A percentile compares a stretch with the other conserved stretches of the same genome.
Evolutionary conservation across 257 asterid species (phyloP).

Genomic region (Ehretia macrophylla): DNA sequence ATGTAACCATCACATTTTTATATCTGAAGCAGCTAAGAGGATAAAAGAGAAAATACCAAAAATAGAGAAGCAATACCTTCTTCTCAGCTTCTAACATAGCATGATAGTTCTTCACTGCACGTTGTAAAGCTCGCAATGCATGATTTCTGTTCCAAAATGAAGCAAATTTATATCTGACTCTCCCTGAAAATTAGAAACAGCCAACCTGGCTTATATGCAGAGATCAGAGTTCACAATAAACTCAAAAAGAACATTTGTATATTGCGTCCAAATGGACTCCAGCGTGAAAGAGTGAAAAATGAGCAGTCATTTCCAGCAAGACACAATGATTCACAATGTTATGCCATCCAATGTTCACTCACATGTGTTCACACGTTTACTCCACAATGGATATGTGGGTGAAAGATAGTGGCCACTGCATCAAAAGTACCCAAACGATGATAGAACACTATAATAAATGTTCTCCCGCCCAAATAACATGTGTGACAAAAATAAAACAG

Average conservation of each 20-base stretch:
- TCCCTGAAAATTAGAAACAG: slow-evolving; percentile 52
- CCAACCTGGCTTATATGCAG: slow-evolving; percentile 6
- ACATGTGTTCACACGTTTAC: no score
- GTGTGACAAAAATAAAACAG: no score
- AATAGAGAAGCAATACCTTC: slow-evolving; percentile 50
- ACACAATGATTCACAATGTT: no score
- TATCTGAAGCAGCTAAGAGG: not conserved
- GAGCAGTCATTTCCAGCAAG: no score
- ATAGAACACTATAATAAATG: no score
- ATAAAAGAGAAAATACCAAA: slow-evolving; percentile 1
- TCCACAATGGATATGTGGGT: no score
- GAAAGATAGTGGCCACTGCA: no score
- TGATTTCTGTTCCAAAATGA: slow-evolving; percentile 98
- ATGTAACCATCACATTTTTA: no score
- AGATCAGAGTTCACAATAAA: slow-evolving; percentile 4
- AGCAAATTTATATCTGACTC: slow-evolving; percentile 92
- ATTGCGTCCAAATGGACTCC: not conserved
- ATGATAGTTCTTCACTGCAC: slow-evolving; percentile 48
- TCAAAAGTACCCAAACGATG: no score
- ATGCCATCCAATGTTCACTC: no score
- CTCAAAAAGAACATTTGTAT: not conserved
- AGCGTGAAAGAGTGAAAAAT: no score
- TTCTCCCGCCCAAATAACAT: no score
- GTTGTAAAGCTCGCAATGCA: slow-evolving; percentile 65
- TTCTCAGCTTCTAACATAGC: slow-evolving; percentile 76